Evolutionary conservation across 139 green algal genomes (phyloP), one percentile per base, ranked within the genome.

Genomic region (Parachlorella kessleri): DNA sequence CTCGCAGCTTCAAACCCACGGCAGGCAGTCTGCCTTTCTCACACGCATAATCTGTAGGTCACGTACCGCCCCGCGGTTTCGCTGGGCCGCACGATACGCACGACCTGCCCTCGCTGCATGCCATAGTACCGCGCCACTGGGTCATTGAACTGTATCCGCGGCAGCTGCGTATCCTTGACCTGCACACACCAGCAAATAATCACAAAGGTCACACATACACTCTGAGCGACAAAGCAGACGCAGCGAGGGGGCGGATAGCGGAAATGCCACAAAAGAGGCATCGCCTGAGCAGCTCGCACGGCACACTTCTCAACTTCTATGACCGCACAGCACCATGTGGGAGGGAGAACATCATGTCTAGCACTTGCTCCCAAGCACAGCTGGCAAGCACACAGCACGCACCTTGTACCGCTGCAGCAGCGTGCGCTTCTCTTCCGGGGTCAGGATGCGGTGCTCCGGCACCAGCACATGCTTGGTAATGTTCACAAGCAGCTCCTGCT

Each of bases 1-100:
- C 14, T 63, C 21, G n/a, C n/a, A n/a, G n/a, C n/a, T 63, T 28
- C 53, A 63, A 21, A 63, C 53, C 14, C 53, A 28, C 14, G 53
- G 21, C 48, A 59, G 48, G 48, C 48, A 59, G 21, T 59, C 21
- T 63, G 53, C 53, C 14, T 21, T 63, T 28, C 4, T 88, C 80
- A 95, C 23, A 95, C 81, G 48, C 94, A 96, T 35, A 95, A 88
- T 6, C 95, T 79, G 81, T 98, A 99, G 0, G 94, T 98, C 4
- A 99, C 94, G 82, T 99, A 99, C 7, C 94, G 88, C 4, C 96
- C 96, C 28, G 96, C 96, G 32, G 96, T 99, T 72, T 99, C 96
- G 53, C 81, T 93, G 30, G 94, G 86, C 32, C 96, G 77, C 76
- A 98, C 93, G 70, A 99, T 98, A 55, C 94, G 84, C 66, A 99